Evolutionary conservation across 257 asterid species (phyloP), one percentile per base, ranked within the genome.

Genomic region (Echium plantagineum): DNA sequence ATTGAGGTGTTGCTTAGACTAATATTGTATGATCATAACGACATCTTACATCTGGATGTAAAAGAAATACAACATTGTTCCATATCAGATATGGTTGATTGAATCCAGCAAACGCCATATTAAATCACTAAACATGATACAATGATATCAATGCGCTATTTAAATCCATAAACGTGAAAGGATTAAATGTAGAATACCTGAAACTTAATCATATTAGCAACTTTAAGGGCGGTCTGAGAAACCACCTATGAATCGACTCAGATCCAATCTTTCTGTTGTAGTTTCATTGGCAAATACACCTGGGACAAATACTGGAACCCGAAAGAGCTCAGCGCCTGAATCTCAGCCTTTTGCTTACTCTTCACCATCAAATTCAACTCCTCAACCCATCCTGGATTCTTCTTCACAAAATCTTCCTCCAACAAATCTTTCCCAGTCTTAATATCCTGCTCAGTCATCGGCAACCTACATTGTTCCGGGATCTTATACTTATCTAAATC

Each of bases 281-380:
- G 75, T 76, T 89, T 86, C 70, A 86, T 70, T 3, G 97, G 95
- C 81, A 89, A 66, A 78, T 84, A 89, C 31, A 86, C 97, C 74
- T 84, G 94, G 2, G 94, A 75, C 57, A 89, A 86, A 68, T 89
- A 89, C 78, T 86, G 94, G 71, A 86, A 86, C 49, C 94, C 95
- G 32, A 86, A 89, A 8, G 90, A 72, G 77, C 94, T 86, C 79
- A 89, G 61, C 15, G 94, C 93, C 83, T 89, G 93, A 74, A 86
- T 86, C 55, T 89, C 97, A 3, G 95, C 94, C 81, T 86, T 89
- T 83, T 82, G 94, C 86, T n/a, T n/a, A n/a, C n/a, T n/a, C n/a
- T n/a, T n/a, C n/a, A n/a, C n/a, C n/a, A n/a, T n/a, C n/a, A n/a
- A 31, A 68, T 80, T 82, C 78, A 89, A 71, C 76, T 89, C 97